Base-by-base conservation (phyloP, 495 filamentous ascomycete genomes). In the Penicillium goetzii region DNA sequence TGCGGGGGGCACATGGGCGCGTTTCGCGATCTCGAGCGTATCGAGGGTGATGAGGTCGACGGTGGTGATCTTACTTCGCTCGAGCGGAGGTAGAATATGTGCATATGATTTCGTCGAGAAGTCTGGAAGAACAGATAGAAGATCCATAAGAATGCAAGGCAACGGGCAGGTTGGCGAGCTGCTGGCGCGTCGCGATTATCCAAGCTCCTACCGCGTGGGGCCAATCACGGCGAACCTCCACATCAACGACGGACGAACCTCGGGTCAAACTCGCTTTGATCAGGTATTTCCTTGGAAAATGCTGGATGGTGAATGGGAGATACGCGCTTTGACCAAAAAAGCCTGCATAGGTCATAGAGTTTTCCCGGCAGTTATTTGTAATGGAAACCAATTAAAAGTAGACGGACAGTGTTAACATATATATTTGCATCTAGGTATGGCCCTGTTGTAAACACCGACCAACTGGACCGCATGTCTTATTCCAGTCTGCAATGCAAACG, bases 21-120 rank as follows among this genome's bases (percentile, higher is more conserved):
- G 88, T 76, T 90, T 94, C 53, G 92, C 91, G 69, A 99, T 85
- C 68, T 96, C 92, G 56, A 90, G 81, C 9, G 86, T 82, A 74
- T 97, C 90, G 65, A 96, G 87, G 1, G 90, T 91, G 68, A 99
- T 82, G 38, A 99, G 87, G 71, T 99, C 95, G 64, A 87, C 88
- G 26, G 88, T 91, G 7, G 89, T 92, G 70, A 97, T 80, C 32
- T 80, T 74, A 71, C 86, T 81, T 71, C 86, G 85, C 74, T 97
- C 93, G 38, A 97, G 81, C 1, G 88, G 88, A 2, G 92, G 89
- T 26, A 97, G 78, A 19, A 97, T 88, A 69, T 89, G 86, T 6
- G 87, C 80, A 73, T 87, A 92, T 23, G 80, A 73, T 68, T 85
- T 83, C 60, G 85, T 86, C 65, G 85, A 78, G 78, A 97, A 96